Percentiles rank a stretch among this genome's conserved stretches.
phyloP scores from a whole-genome alignment of 2,329 filamentous ascomycete genomes.

The Fonsecaea monophora region DNA sequence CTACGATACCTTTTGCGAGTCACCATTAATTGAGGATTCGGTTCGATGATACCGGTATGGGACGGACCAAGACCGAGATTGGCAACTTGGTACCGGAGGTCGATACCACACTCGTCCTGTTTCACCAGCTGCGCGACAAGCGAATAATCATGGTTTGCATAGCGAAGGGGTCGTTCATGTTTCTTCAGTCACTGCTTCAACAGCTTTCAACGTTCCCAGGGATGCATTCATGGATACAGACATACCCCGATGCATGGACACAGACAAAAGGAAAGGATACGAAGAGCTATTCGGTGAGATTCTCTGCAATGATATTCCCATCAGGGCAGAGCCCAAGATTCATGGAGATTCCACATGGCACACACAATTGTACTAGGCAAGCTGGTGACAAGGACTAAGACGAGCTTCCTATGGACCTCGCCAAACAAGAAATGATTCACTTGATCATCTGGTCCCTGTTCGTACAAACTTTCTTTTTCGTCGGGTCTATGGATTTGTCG shows the following conservation, averaged over 20 bases:
- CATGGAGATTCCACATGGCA: background rate
- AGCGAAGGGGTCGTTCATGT: background rate
- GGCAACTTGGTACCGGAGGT: background rate
- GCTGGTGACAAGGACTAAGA: background rate
- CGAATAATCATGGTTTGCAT: background rate
- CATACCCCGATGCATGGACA: background rate
- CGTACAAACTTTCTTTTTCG: background rate
- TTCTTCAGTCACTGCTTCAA: background rate
- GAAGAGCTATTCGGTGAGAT: background rate
- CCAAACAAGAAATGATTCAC: background rate
- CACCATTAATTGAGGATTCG: slow-evolving; percentile 42
- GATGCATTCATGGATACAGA: background rate
- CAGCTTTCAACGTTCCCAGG: background rate
- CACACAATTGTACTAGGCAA: background rate
- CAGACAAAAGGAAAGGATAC: background rate
- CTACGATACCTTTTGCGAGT: slow-evolving; percentile 55
- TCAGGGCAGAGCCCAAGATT: slow-evolving; percentile 2
- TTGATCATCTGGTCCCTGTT: background rate
- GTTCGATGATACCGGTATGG: background rate
- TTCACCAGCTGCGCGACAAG: background rate
- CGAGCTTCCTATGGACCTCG: background rate
- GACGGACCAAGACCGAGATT: background rate
- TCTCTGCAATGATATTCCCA: background rate
- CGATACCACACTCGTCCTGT: background rate
- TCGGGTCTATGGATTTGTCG: background rate